These are phyloP conservation scores for Suillus subluteus DNA, from an alignment of 768 basidiomycete genomes.

Conservation along the genomic window DNA sequence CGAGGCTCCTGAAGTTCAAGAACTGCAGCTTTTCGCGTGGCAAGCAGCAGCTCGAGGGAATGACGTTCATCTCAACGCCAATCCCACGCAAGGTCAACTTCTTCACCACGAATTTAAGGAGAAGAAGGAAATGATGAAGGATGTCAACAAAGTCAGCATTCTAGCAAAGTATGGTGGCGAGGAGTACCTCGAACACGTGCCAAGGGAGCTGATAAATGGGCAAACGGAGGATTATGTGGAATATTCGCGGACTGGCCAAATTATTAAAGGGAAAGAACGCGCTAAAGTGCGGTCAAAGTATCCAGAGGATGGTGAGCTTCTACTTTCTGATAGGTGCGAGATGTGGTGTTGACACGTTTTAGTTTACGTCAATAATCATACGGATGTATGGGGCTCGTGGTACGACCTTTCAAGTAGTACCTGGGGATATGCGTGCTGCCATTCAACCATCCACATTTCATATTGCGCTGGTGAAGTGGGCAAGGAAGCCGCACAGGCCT, in stretches of 20 bases:
- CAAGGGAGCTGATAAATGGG: conserved; percentile 89
- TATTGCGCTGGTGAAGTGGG: conserved; percentile 91
- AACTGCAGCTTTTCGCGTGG: conserved; percentile 97
- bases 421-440: conserved; percentile 98
- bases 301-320: conserved; percentile 85
- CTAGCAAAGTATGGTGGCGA: conserved; percentile 94
- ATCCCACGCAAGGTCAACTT: conserved; percentile 94
- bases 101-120: conserved; percentile 88
- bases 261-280: conserved; percentile 90
- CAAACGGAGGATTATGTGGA: conserved; percentile 98
- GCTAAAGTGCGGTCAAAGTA: conserved; percentile 92
- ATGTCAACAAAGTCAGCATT: conserved; percentile 86
- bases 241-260: conserved; percentile 89
- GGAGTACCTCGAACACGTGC: conserved; percentile 86
- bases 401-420: conserved; percentile 67
- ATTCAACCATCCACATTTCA: conserved; percentile 81
- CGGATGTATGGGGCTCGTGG: conserved; percentile 97
- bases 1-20: conserved; percentile 90
- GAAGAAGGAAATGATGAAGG: conserved; percentile 91
- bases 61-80: conserved; percentile 94
- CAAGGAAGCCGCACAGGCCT: conserved; percentile 77
- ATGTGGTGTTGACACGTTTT: conserved; percentile 15
- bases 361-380: conserved; percentile 95
- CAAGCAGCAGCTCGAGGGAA: conserved; percentile 92
- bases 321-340: conserved; percentile 5